Conservation (phyloP, 441 rosid species). For the Flueggea neowawraea region DNA sequence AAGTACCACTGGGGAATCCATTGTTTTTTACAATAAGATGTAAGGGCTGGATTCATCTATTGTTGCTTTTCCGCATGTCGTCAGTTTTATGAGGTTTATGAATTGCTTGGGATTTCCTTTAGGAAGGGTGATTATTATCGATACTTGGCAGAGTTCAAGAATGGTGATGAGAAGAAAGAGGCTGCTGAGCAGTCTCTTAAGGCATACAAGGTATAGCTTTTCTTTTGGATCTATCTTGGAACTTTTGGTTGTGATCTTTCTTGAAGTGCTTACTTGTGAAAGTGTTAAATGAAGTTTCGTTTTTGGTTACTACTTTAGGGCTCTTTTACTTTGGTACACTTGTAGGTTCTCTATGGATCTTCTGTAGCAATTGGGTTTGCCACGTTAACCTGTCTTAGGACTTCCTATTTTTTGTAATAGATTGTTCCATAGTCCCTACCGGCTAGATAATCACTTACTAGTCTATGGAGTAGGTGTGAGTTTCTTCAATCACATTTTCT, state of each 20-base stretch:
- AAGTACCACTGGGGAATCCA: slow-evolving; percentile 18
- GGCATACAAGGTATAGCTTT: slow-evolving; percentile 41
- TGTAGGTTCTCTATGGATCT: too few relatives aligned
- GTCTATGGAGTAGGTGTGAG: too few relatives aligned
- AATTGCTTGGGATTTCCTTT: slow-evolving; percentile 5
- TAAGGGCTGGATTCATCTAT: not conserved
- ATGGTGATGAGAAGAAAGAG: slow-evolving; percentile 43
- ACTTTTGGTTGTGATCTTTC: not conserved
- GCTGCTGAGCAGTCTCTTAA: slow-evolving; percentile 50
- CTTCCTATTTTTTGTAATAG: too few relatives aligned
- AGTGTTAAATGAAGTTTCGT: too few relatives aligned
- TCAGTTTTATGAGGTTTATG: not conserved
- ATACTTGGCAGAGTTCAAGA: slow-evolving; percentile 50
- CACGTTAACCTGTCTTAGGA: too few relatives aligned
- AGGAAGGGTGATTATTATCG: slow-evolving; percentile 64
- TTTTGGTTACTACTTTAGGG: too few relatives aligned
- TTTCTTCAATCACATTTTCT: too few relatives aligned
- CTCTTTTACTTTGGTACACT: too few relatives aligned
- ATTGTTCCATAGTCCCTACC: too few relatives aligned
- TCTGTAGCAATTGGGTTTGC: too few relatives aligned
- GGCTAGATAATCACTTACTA: too few relatives aligned
- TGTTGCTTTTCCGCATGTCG: not conserved
- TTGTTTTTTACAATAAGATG: slow-evolving; percentile 26
- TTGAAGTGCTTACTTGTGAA: not conserved
- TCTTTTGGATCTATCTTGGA: not conserved